Conservation (phyloP, 139 green algal species). For the Coelastrella sp. region DNA sequence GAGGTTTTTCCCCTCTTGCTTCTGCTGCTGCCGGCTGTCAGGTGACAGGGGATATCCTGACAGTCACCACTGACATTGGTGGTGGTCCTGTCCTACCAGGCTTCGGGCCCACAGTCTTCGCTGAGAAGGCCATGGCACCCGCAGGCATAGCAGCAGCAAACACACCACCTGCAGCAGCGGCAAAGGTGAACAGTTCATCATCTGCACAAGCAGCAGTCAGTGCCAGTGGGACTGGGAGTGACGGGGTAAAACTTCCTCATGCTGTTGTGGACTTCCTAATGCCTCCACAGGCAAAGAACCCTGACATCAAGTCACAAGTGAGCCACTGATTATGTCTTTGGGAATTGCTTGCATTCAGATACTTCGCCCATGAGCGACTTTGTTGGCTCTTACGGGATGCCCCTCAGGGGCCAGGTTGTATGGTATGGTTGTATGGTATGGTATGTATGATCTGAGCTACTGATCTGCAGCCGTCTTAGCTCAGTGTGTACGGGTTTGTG, state of each 20-base stretch:
- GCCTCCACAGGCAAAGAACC: constrained; percentile 53
- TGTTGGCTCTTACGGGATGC: no score
- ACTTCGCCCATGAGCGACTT: no score
- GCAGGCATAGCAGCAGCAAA: constrained; percentile 27
- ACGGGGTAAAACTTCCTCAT: neutral
- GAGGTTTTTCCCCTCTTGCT: no score
- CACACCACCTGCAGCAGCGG: neutral
- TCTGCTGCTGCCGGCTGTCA: neutral
- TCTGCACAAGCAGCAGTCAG: neutral
- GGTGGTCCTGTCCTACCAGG: constrained; percentile 48
- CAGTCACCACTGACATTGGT: constrained; percentile 40
- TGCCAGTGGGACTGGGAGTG: neutral
- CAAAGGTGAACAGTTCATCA: neutral
- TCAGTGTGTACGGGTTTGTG: no score
- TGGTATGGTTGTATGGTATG: no score
- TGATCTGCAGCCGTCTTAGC: neutral
- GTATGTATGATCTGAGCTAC: no score
- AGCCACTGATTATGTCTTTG: no score
- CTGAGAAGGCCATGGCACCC: constrained; percentile 25
- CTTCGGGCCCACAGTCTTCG: constrained; percentile 13
- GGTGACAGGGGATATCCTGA: constrained; percentile 59
- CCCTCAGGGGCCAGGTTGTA: no score
- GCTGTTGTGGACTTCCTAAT: constrained; percentile 59
- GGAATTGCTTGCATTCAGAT: no score
- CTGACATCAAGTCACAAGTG: constrained; percentile 35